These are phyloP conservation scores for Harringtonia lauricola DNA, from an alignment of 2,329 filamentous ascomycete species.

Conservation along the genomic window DNA sequence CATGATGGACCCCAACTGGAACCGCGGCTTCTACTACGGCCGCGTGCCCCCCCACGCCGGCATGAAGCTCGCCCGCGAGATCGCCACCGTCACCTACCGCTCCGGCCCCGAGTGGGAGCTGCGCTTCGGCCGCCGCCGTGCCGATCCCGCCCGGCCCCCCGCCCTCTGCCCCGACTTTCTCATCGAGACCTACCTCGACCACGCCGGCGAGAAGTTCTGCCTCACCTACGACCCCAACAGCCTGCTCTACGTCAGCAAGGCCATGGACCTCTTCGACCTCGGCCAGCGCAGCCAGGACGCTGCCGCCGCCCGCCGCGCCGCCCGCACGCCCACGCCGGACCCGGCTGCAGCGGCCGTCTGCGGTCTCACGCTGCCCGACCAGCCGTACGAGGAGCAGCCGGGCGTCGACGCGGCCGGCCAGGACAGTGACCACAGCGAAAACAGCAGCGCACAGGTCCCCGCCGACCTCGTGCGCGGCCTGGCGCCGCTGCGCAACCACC, in stretches of 20 bases:
- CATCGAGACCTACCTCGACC: slow-evolving; percentile 96
- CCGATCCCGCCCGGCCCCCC: slow-evolving; percentile 75
- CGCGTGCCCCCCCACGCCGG: slow-evolving; percentile 82
- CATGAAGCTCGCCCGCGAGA: slow-evolving; percentile 96
- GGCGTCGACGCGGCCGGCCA: slow-evolving; percentile 12
- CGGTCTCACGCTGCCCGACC: slow-evolving; percentile 69
- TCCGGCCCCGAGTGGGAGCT: slow-evolving; percentile 97
- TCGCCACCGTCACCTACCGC: slow-evolving; percentile 94
- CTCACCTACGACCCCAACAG: slow-evolving; percentile 95
- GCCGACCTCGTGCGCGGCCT: slow-evolving; percentile 72
- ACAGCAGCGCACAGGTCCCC: slow-evolving; percentile 46
- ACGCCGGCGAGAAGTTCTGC: slow-evolving; percentile 97
- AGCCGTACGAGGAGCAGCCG: slow-evolving; percentile 78
- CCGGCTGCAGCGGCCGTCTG: slow-evolving; percentile 36
- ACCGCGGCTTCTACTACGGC: slow-evolving; percentile 87
- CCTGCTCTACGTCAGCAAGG: slow-evolving; percentile 91
- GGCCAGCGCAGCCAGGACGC: slow-evolving; percentile 58
- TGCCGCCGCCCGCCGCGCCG: slow-evolving; percentile 49
- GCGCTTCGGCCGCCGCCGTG: slow-evolving; percentile 77
- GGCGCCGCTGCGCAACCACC: slow-evolving; percentile 58
- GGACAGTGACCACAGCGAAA: slow-evolving; percentile 12
- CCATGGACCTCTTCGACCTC: slow-evolving; percentile 96
- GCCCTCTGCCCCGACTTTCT: slow-evolving; percentile 95
- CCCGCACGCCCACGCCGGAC: slow-evolving; percentile 26
- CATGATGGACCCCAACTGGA: slow-evolving; percentile 99